Percentiles rank a stretch among this genome's conserved stretches.
Conservation (phyloP, 1,284 basidiomycete genomes). For the Anthracocystis walkeri region DNA sequence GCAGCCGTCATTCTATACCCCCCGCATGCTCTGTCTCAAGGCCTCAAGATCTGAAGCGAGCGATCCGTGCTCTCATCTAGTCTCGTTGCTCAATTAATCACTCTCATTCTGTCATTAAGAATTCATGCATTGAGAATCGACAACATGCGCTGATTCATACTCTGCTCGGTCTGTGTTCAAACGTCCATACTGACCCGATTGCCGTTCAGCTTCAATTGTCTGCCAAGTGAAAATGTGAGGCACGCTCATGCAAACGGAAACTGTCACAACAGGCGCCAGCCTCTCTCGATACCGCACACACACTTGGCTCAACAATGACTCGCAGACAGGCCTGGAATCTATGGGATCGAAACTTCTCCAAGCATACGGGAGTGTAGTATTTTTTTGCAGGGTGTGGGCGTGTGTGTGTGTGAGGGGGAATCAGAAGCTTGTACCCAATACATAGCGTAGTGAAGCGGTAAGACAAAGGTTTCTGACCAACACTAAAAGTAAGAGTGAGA, state of each 20-base stretch:
- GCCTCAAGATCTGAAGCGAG: background rate
- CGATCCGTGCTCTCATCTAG: background rate
- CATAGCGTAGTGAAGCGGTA: constrained; percentile 5
- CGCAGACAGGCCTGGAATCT: background rate
- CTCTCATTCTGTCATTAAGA: too few species aligned
- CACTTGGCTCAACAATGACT: too few species aligned
- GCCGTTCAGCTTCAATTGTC: too few species aligned
- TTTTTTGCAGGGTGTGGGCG: constrained; percentile 38
- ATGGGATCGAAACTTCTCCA: constrained; percentile 45
- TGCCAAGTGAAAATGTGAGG: too few species aligned
- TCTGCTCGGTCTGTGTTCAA: too few species aligned
- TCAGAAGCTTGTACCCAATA: constrained; percentile 22
- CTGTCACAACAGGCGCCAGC: too few species aligned
- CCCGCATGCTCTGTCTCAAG: background rate
- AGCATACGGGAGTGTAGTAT: constrained; percentile 31
- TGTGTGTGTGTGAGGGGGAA: constrained; percentile 8
- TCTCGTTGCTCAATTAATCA: too few species aligned
- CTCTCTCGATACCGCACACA: too few species aligned
- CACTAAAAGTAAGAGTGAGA: constrained; percentile 33
- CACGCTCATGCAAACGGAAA: too few species aligned
- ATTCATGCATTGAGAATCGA: constrained; percentile 1
- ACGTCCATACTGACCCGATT: too few species aligned
- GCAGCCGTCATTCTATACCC: constrained; percentile 25
- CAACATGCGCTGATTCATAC: background rate
- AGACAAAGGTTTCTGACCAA: constrained; percentile 15